Base-by-base conservation (phyloP, 768 basidiomycete genomes). In the Kwoniella mangroviensis region DNA sequence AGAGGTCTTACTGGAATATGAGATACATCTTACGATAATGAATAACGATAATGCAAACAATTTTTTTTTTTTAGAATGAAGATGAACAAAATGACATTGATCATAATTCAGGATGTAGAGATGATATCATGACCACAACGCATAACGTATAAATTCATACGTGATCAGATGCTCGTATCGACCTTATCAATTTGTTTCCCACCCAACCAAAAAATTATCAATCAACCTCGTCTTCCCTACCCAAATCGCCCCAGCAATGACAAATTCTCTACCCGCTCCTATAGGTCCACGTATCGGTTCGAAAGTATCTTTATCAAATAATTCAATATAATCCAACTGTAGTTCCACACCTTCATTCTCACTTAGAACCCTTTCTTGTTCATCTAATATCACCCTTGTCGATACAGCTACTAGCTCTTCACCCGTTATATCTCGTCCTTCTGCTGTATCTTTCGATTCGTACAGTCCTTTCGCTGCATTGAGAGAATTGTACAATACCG, bases 191-290 rank as follows among this genome's bases (percentile, higher is more conserved):
- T 52, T 64, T 70, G 67, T 76, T 71, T 81, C 73, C 77, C 81
- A 82, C 1, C 84, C 93, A 1, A 97, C 82, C 53, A 97, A 84
- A 62, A 97, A 82, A 81, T 98, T 99, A 83, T 99, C 96, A 53
- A 99, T 98, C 74, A 99, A 82, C 73, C 95, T 87, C 51, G 94
- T 98, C 79, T 86, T 87, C 51, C 92, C 93, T 2, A 95, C 88
- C 87, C 90, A 91, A 71, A 95, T 77, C 34, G 93, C 94, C 2
- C 93, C 94, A 70, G 93, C 96, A 61, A 98, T 75, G 22, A 97
- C 88, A 40, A 90, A 88, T 10, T 87, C 84, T n/a, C 71, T 79
- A 15, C 70, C 80, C 22, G 73, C 60, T 6, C 75, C 75, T 4
- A 82, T 80, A n/a, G 73, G 73, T 65, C 82, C 69, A 9, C 85